phyloP scores from a whole-genome alignment of 2,329 filamentous ascomycete species.

The Parastagonospora nodorum region DNA sequence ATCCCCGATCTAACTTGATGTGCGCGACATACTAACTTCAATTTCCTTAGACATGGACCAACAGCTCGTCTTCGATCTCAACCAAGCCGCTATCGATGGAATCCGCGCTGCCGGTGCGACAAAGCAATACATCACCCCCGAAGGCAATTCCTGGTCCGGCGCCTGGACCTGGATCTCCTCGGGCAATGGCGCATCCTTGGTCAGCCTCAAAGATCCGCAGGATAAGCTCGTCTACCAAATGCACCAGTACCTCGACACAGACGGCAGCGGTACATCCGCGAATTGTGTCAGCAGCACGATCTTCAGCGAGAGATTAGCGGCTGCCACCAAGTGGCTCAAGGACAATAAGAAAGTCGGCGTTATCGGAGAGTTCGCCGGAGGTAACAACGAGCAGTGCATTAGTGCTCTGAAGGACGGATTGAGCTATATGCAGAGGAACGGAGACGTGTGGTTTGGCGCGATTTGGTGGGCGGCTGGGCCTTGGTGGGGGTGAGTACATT shows the following conservation, averaged over 20 bases:
- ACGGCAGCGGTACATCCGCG: slow-evolving; percentile 58
- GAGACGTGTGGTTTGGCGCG: slow-evolving; percentile 60
- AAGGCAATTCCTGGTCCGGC: slow-evolving; percentile 58
- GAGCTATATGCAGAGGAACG: slow-evolving; percentile 54
- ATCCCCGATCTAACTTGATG: too few species aligned
- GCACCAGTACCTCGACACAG: slow-evolving; percentile 66
- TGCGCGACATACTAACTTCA: too few species aligned
- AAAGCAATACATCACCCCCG: slow-evolving; percentile 64
- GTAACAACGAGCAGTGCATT: slow-evolving; percentile 56
- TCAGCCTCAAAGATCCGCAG: slow-evolving; percentile 56
- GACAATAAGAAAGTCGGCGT: slow-evolving; percentile 59
- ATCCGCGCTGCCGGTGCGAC: slow-evolving; percentile 51
- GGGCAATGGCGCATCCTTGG: slow-evolving; percentile 53
- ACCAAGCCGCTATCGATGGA: slow-evolving; percentile 55
- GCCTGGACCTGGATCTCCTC: slow-evolving; percentile 56
- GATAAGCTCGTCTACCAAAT: slow-evolving; percentile 65
- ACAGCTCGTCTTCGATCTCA: slow-evolving; percentile 51
- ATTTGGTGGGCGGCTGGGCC: slow-evolving; percentile 63
- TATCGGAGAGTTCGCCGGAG: slow-evolving; percentile 62
- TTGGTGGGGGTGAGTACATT: slow-evolving; percentile 48
- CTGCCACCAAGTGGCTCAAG: slow-evolving; percentile 60
- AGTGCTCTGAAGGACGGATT: slow-evolving; percentile 57
- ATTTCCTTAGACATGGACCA: slow-evolving; percentile 46
- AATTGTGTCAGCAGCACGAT: slow-evolving; percentile 60
- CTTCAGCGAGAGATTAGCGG: slow-evolving; percentile 56